Base-by-base conservation (phyloP, 116 monocot species). In the Phalaenopsis hybrid region DNA sequence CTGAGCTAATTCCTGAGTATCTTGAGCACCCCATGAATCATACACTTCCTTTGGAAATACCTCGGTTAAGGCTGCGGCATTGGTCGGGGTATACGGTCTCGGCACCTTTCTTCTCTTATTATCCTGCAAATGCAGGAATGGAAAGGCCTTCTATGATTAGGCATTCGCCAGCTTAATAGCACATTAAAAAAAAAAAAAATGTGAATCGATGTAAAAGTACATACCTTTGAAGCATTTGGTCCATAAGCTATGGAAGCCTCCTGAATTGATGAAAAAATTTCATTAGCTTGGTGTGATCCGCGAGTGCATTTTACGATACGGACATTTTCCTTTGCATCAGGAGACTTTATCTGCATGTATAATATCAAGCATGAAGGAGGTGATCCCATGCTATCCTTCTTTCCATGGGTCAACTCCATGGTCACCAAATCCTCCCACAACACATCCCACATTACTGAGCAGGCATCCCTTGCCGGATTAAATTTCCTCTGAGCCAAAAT, bases 391-490 rank as follows among this genome's bases (percentile, higher is more conserved):
- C 46, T 75, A 63, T 98, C 93, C 69, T 90, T 93, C 83, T 89
- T 93, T 80, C 91, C 94, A 79, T 83, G 88, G 55, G 85, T 57
- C 85, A 95, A 80, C 74, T 91, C 95, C 93, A 94, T 93, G 9
- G 93, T 94, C 52, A 85, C 84, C 45, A 98, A 70, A 77, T 94
- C 88, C 77, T 93, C 90, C 89, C 93, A 93, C 37, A 88, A 57
- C 16, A 94, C 86, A 86, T 95, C 97, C 97, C 95, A 98, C 49
- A 89, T 33, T 58, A 98, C 92, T 75, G 97, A 89, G 82, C 97
- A 98, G 15, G 94, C 87, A 85, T 98, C 97, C 85, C 88, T 91
- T 61, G 91, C 85, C 44, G 97, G 93, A 86, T 93, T 98, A 81
- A 98, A 93, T 86, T 90, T 94, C 69, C 89, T 88, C 83, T 98